These are phyloP conservation scores for Rhizoclosmatium globosum DNA, from an alignment of 192 early-diverging fungal genomes.

Conservation along the genomic window DNA sequence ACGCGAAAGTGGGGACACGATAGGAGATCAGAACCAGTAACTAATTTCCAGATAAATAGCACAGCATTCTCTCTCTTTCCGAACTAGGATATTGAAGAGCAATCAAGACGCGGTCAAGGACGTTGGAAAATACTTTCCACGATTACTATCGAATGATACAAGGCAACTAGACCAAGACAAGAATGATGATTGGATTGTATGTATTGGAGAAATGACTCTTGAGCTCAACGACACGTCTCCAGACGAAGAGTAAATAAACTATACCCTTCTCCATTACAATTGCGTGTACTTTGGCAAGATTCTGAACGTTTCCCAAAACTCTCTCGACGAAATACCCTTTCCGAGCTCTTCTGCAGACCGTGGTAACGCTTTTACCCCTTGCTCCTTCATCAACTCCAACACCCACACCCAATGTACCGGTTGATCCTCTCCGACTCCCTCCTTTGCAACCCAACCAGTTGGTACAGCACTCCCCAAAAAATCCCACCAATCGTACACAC, in stretches of 20 bases:
- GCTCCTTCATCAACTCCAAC: constrained; percentile 43
- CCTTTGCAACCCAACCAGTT: constrained; percentile 27
- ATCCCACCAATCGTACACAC: constrained; percentile 70
- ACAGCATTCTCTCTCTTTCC: background rate
- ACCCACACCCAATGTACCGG: constrained; percentile 57
- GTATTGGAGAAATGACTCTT: constrained; percentile 22
- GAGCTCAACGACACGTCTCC: background rate
- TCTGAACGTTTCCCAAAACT: constrained; percentile 54
- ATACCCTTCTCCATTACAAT: background rate
- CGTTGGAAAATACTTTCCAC: constrained; percentile 22
- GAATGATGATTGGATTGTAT: constrained; percentile 25
- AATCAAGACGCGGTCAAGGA: background rate
- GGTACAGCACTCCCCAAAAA: constrained; percentile 32
- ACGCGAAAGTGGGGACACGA: no score
- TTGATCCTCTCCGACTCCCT: constrained; percentile 1
- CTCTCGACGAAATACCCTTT: constrained; percentile 48
- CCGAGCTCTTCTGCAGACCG: constrained; percentile 32
- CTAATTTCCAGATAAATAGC: background rate
- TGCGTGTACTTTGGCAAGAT: constrained; percentile 32
- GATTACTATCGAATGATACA: background rate
- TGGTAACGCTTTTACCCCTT: constrained; percentile 46
- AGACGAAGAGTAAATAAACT: constrained; percentile 11
- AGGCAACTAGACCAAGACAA: background rate
- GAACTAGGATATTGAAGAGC: constrained; percentile 20
- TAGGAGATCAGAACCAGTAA: background rate